Evolutionary conservation across 352 stramenopile genomes (phyloP).

Genomic region (Phytophthora sp.): DNA sequence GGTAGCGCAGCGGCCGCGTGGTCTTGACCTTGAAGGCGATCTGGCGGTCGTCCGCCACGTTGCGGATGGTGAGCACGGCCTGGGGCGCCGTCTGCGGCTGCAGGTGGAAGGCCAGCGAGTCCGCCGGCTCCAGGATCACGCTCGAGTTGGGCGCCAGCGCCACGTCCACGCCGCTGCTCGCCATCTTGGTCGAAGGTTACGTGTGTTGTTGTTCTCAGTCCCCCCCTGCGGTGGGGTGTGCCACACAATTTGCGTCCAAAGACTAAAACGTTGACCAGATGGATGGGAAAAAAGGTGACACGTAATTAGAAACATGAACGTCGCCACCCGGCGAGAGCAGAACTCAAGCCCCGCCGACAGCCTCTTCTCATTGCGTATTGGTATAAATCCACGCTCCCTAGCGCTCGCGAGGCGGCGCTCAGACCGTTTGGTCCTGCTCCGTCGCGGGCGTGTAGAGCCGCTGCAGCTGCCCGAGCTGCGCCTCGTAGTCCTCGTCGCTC

Average conservation of each 20-base stretch:
- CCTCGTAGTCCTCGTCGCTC: constrained; percentile 76
- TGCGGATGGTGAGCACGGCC: constrained; percentile 84
- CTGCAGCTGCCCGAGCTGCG: constrained; percentile 73
- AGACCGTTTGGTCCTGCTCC: constrained; percentile 67
- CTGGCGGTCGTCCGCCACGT: constrained; percentile 80
- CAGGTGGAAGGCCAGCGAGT: constrained; percentile 82
- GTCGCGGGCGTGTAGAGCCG: constrained; percentile 74
- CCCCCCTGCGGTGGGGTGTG: no score
- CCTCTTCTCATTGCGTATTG: constrained; percentile 18
- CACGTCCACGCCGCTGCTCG: constrained; percentile 56
- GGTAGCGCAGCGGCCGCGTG: constrained; percentile 85
- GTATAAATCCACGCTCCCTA: constrained; percentile 11
- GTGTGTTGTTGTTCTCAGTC: constrained; percentile 39
- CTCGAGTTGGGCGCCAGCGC: constrained; percentile 73
- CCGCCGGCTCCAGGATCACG: constrained; percentile 81
- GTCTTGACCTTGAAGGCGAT: constrained; percentile 92
- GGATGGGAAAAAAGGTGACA: no score
- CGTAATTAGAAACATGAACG: no score
- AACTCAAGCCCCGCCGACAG: neutral
- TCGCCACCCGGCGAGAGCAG: neutral
- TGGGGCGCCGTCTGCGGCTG: constrained; percentile 69
- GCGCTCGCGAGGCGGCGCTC: constrained; percentile 18
- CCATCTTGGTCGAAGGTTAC: constrained; percentile 42
- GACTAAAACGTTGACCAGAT: no score
- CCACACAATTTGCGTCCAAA: no score